Conservation (phyloP, 1,139 yeast genomes). For the Kluyveromyces marxianus region DNA sequence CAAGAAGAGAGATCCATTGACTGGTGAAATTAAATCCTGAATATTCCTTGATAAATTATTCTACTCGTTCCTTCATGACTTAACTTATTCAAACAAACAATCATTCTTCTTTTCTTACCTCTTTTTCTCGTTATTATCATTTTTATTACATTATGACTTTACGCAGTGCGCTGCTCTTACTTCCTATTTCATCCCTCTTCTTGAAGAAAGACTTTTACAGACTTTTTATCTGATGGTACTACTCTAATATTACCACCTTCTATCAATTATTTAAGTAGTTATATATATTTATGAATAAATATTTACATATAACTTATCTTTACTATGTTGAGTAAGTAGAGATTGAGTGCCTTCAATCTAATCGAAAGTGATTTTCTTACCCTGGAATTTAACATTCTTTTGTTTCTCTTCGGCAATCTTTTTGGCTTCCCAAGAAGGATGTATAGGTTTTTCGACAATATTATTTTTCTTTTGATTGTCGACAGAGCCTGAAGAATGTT, state of each 20-base stretch:
- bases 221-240: background rate
- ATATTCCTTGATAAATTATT: background rate
- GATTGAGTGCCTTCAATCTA: constrained; percentile 7
- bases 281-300: constrained; percentile 1
- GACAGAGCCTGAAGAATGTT: too few species aligned
- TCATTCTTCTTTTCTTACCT: too few species aligned
- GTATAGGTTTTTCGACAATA: constrained; percentile 35
- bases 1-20: constrained; percentile 48
- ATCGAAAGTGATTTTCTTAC: constrained; percentile 72
- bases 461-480: too few species aligned
- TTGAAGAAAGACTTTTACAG: background rate
- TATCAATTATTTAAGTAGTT: constrained; percentile 2
- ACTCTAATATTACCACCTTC: constrained; percentile 2
- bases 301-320: background rate
- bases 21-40: constrained; percentile 22
- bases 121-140: too few species aligned
- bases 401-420: constrained; percentile 58
- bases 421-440: constrained; percentile 97
- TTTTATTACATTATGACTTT: too few species aligned
- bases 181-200: background rate
- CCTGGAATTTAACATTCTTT: constrained; percentile 62
- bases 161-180: background rate
- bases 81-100: too few species aligned
- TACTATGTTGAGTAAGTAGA: background rate
- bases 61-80: background rate